Conservation (phyloP, 768 basidiomycete genomes). For the Naematelia aurantialba region DNA sequence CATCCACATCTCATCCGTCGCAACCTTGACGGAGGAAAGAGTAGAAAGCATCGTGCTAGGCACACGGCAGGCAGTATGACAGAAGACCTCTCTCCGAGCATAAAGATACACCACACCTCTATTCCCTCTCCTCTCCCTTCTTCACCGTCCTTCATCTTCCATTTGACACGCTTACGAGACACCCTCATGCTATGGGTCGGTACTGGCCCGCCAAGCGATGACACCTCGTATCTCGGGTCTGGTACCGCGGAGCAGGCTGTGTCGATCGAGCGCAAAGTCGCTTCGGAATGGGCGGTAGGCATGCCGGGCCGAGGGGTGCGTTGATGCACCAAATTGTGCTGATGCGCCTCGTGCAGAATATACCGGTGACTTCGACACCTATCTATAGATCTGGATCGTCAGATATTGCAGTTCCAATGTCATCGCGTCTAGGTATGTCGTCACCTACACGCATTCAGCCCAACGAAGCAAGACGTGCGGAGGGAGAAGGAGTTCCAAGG, state of each 20-base stretch:
- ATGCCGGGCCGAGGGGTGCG: constrained; percentile 42
- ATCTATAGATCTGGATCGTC: constrained; percentile 30
- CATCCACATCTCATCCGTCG: too few species aligned
- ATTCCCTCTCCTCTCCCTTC: constrained; percentile 29
- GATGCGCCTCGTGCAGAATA: constrained; percentile 17
- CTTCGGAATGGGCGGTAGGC: constrained; percentile 39
- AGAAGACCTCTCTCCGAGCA: constrained; percentile 7
- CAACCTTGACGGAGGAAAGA: too few species aligned
- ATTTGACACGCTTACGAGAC: constrained; percentile 30
- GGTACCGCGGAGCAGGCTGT: background rate
- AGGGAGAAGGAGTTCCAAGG: too few species aligned
- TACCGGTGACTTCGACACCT: constrained; percentile 34
- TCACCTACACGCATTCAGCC: too few species aligned
- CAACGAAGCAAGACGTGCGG: too few species aligned
- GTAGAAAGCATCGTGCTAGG: too few species aligned
- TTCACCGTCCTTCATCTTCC: constrained; percentile 32
- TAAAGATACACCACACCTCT: constrained; percentile 23
- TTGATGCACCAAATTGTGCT: background rate
- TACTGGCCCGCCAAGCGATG: constrained; percentile 17
- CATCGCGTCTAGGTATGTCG: constrained; percentile 36
- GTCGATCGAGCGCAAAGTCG: constrained; percentile 20
- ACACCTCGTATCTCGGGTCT: background rate
- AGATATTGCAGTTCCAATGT: constrained; percentile 35
- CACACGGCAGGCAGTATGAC: background rate
- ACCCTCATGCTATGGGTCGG: constrained; percentile 41